A percentile compares a stretch with the other conserved stretches of the same genome.
These are phyloP conservation scores for Beverwykella pulmonaria DNA, from an alignment of 495 filamentous ascomycete genomes.

Conservation along the genomic window DNA sequence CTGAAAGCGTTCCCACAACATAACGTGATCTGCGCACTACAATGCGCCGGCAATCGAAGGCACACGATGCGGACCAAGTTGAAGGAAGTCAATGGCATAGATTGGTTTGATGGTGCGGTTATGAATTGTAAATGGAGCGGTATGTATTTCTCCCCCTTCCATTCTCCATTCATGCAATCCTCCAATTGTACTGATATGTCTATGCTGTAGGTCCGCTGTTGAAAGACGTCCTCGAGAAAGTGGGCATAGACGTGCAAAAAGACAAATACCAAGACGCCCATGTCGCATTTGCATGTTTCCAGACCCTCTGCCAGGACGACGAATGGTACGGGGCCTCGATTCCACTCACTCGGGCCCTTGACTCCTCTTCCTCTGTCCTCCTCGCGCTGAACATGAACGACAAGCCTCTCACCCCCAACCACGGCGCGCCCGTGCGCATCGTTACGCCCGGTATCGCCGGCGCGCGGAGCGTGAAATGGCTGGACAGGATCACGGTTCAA, in stretches of 20 bases:
- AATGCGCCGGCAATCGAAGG: constrained; percentile 67
- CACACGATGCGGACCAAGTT: constrained; percentile 66
- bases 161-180: not conserved
- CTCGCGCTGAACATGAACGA: constrained; percentile 55
- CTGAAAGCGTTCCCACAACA: constrained; percentile 49
- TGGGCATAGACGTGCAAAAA: constrained; percentile 40
- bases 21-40: constrained; percentile 57
- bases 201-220: constrained; percentile 50
- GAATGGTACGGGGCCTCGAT: constrained; percentile 61
- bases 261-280: constrained; percentile 44
- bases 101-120: constrained; percentile 65
- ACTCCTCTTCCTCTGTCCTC: constrained; percentile 53
- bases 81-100: constrained; percentile 63
- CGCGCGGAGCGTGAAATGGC: constrained; percentile 48
- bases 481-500: constrained; percentile 43
- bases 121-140: constrained; percentile 64
- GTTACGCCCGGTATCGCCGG: constrained; percentile 46
- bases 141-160: not conserved
- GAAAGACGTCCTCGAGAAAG: constrained; percentile 54
- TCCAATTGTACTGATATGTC: not conserved
- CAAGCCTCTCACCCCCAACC: constrained; percentile 42
- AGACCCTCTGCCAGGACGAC: constrained; percentile 57
- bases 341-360: constrained; percentile 53
- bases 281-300: constrained; percentile 58
- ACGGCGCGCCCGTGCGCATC: constrained; percentile 44